Conservation (phyloP, 139 green algal genomes). For the Chlamydomonas urium region DNA sequence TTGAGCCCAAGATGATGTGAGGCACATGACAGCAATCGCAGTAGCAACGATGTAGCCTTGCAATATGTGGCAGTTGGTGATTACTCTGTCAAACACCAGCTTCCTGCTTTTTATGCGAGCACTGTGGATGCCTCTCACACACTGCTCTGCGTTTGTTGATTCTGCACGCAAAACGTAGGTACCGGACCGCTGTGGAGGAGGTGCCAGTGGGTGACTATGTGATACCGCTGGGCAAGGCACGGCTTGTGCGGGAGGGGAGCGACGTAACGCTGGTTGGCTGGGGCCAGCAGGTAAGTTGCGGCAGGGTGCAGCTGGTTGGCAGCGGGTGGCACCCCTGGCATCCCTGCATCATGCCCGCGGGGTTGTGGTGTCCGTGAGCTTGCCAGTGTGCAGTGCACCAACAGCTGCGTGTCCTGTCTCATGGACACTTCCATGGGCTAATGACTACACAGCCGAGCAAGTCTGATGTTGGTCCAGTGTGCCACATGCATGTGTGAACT, state of each 20-base stretch:
- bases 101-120: no score
- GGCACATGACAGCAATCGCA: no score
- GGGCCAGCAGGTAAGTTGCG: slow-evolving; percentile 81
- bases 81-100: no score
- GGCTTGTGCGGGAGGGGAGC: slow-evolving; percentile 44
- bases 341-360: no score
- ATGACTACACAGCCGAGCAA: no score
- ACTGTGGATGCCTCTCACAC: not conserved
- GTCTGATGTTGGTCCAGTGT: no score
- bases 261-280: slow-evolving; percentile 93
- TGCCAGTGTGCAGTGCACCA: no score
- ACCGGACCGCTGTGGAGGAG: slow-evolving; percentile 79
- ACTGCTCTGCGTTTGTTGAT: not conserved
- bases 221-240: slow-evolving; percentile 70
- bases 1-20: slow-evolving; percentile 91
- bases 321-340: not conserved
- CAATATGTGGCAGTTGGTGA: no score
- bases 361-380: not conserved
- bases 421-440: no score
- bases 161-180: slow-evolving; percentile 55
- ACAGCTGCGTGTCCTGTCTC: no score
- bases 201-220: slow-evolving; percentile 72
- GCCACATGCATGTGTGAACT: no score
- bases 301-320: slow-evolving; percentile 10
- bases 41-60: no score